Base-by-base conservation (phyloP, 768 basidiomycete genomes). In the Phlegmacium glaucopus region DNA sequence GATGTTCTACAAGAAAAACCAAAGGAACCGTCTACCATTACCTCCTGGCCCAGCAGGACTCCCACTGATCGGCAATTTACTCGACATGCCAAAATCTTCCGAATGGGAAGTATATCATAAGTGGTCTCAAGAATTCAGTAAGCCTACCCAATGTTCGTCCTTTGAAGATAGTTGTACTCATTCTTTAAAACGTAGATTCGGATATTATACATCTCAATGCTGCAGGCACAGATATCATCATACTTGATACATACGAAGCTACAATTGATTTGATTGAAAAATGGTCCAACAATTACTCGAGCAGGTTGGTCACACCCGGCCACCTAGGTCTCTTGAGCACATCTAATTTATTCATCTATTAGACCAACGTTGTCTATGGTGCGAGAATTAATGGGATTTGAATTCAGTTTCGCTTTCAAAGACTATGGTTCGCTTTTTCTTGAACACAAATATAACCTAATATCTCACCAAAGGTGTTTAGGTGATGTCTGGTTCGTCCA, bases 251-350 rank as follows among this genome's bases (percentile, higher is more conserved):
- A 2, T 42, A 63, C 7, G 61, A 72, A 29, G 66, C 70, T 1
- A 67, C 67, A 4, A 49, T 53, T 9, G 75, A 76, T 10, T 61
- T 77, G 12, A 59, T 78, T 44, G 74, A 76, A 39, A 71, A 65
- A 44, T 55, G 69, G 13, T 71, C 69, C 6, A 46, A 60, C 16
- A 67, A 70, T 11, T 75, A 76, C 54, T 76, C 69, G 1, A 65
- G 63, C 41, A 53, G 70, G 61, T 62, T n/a, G n/a, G n/a, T 44
- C 4, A 53, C 32, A 15, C 10, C 25, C 17, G 9, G n/a, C 10
- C n/a, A n/a, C n/a, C n/a, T 15, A 29, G n/a, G 16, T 41, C 35
- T 10, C 9, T 25, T 13, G 30, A 8, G 30, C 9, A 8, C 9
- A 8, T 8, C 13, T 32, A 8, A 32, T n/a, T n/a, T n/a, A n/a